Evolutionary conservation across 1,284 basidiomycete species (phyloP), one percentile per base, ranked within the genome.

Genomic region (Puccinia triticina): DNA sequence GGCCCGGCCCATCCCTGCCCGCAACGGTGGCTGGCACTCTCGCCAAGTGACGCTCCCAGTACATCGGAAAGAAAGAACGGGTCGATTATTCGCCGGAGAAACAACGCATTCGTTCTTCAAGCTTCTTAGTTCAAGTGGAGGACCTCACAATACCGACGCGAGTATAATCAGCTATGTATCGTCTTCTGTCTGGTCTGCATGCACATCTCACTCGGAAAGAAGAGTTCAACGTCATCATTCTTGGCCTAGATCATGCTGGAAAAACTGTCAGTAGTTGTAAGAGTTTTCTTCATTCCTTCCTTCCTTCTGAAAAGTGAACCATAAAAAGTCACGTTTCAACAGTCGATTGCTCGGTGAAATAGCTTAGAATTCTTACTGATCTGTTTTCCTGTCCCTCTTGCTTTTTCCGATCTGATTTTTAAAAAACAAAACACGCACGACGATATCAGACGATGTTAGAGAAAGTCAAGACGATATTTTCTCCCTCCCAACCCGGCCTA

Each of bases 181-280:
- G 79, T 46, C 40, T 81, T 12, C 69, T 81, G 34, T 81, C 79
- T 48, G 79, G 79, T 66, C 61, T 81, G n/a, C 69, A 81, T 43
- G 69, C 69, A 16, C 71, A 81, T 72, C 79, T 81, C 46, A 81
- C 79, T 53, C 46, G 79, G n/a, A 81, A 81, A 40, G 79, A 81
- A 66, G 79, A 81, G 37, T 81, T 73, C 43, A 81, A 74, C 55
- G 59, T 81, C 59, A 81, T 81, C 57, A 81, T 81, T 21, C 26
- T 81, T 26, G 79, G 79, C 0, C 57, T 81, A 14, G 79, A 81
- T 74, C 79, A 74, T 50, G 69, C 79, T 66, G 79, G 79, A 61
- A 81, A 81, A 74, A 81, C 79, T 43, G 79, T 81, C 67, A 71
- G 77, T 72, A 16, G 29, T 71, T 72, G 69, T 72, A 72, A 72